Evolutionary conservation across 2,329 filamentous ascomycete species (phyloP).

Genomic region (Trichoderma polysporum): DNA sequence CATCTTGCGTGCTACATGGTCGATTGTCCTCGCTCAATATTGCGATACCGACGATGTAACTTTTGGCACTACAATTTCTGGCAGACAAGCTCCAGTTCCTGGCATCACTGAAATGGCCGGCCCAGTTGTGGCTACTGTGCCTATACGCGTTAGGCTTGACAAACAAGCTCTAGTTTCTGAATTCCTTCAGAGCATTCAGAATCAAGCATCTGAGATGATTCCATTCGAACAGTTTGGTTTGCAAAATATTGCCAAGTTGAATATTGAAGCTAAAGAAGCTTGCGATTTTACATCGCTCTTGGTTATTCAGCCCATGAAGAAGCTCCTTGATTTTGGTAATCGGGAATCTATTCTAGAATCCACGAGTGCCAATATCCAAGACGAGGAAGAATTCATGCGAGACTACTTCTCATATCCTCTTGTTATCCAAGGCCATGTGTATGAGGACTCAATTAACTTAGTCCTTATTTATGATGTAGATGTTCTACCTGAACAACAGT

Average conservation of each 20-base stretch:
- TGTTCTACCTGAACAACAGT: background rate
- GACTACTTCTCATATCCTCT: slow-evolving; percentile 19
- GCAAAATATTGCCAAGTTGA: slow-evolving; percentile 27
- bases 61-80: slow-evolving; percentile 27
- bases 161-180: background rate
- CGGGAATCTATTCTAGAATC: background rate
- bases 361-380: background rate
- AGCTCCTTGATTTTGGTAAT: background rate
- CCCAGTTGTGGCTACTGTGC: slow-evolving; percentile 26
- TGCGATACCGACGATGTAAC: slow-evolving; percentile 24
- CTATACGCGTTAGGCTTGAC: slow-evolving; percentile 18
- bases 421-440: slow-evolving; percentile 6
- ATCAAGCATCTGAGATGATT: slow-evolving; percentile 25
- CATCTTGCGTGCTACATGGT: slow-evolving; percentile 20
- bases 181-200: slow-evolving; percentile 21
- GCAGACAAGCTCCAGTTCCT: slow-evolving; percentile 26
- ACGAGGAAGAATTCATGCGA: background rate
- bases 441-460: background rate
- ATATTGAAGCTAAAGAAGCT: slow-evolving; percentile 21
- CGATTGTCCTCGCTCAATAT: slow-evolving; percentile 9
- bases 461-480: slow-evolving; percentile 8
- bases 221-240: slow-evolving; percentile 28
- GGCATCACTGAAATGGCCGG: slow-evolving; percentile 27
- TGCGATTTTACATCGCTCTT: slow-evolving; percentile 27
- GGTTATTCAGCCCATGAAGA: slow-evolving; percentile 23